Percentiles rank a stretch among this genome's conserved stretches.
Evolutionary conservation across 371 early-diverging fungal species (phyloP).

Genomic region (Neoconidiobolus thromboides): DNA sequence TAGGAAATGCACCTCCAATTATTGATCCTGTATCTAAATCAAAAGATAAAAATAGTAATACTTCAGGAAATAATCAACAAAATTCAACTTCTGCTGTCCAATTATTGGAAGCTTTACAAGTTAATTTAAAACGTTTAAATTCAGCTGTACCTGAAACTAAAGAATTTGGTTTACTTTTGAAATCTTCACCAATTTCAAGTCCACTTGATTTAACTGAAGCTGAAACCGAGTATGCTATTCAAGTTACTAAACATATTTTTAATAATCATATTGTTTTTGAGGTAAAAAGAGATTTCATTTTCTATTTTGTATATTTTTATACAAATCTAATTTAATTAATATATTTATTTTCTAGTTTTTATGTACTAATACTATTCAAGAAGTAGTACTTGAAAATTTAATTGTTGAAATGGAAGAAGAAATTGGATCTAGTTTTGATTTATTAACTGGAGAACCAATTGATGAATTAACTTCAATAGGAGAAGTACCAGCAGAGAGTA

Average conservation of each 20-base stretch:
- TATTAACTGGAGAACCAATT: conserved; percentile 14
- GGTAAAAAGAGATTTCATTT: conserved; percentile 14
- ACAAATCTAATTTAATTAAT: not conserved
- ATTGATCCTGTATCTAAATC: conserved; percentile 11
- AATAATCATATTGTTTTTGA: conserved; percentile 82
- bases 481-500: conserved; percentile 40
- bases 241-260: conserved; percentile 83
- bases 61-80: conserved; percentile 10
- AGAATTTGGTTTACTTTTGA: conserved; percentile 65
- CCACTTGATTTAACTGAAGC: conserved; percentile 76
- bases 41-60: not conserved
- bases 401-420: conserved; percentile 63
- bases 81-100: not conserved
- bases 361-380: conserved; percentile 73
- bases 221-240: conserved; percentile 89
- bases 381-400: conserved; percentile 79
- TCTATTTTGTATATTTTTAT: no score
- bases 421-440: conserved; percentile 15
- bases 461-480: conserved; percentile 29
- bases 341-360: not conserved
- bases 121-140: not conserved
- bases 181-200: conserved; percentile 35
- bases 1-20: conserved; percentile 7
- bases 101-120: not conserved
- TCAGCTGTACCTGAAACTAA: conserved; percentile 55